phyloP scores from a whole-genome alignment of 192 early-diverging fungal genomes.

The Linnemannia schmuckeri region DNA sequence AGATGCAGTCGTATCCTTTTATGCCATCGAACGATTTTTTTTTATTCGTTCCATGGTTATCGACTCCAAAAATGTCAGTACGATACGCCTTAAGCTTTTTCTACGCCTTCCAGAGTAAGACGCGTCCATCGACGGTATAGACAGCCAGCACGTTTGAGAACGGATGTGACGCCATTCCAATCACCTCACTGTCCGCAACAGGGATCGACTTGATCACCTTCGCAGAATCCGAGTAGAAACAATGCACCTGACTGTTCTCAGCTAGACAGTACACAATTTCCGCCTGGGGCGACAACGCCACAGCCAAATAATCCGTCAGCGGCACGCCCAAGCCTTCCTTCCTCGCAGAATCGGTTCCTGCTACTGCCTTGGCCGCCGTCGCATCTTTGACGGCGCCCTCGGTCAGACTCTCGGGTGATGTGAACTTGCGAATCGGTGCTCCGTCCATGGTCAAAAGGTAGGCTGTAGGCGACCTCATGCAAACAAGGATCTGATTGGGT shows the following conservation, averaged over 20 bases:
- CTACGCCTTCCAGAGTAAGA: slow-evolving; percentile 72
- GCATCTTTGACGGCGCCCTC: slow-evolving; percentile 37
- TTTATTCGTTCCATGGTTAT: not conserved
- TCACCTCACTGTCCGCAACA: slow-evolving; percentile 76
- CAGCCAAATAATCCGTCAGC: slow-evolving; percentile 49
- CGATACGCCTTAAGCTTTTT: not conserved
- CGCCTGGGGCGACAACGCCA: slow-evolving; percentile 79
- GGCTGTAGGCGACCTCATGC: slow-evolving; percentile 80
- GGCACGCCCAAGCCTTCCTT: slow-evolving; percentile 39
- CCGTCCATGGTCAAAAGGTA: slow-evolving; percentile 80
- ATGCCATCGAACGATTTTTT: not conserved
- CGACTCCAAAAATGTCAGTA: not conserved
- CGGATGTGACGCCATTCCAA: slow-evolving; percentile 87
- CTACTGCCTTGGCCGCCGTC: slow-evolving; percentile 32
- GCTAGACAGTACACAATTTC: slow-evolving; percentile 85
- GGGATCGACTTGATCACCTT: slow-evolving; percentile 52
- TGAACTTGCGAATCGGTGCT: slow-evolving; percentile 63
- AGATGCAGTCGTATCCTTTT: not conserved
- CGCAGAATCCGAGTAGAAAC: slow-evolving; percentile 77
- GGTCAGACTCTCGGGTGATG: slow-evolving; percentile 58
- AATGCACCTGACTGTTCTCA: slow-evolving; percentile 77
- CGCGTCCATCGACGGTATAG: slow-evolving; percentile 75
- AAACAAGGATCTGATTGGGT: slow-evolving; percentile 79
- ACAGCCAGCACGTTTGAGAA: slow-evolving; percentile 83
- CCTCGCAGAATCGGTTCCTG: slow-evolving; percentile 18